phyloP scores from a whole-genome alignment of 2,329 filamentous ascomycete genomes.

The Didymella sp. region DNA sequence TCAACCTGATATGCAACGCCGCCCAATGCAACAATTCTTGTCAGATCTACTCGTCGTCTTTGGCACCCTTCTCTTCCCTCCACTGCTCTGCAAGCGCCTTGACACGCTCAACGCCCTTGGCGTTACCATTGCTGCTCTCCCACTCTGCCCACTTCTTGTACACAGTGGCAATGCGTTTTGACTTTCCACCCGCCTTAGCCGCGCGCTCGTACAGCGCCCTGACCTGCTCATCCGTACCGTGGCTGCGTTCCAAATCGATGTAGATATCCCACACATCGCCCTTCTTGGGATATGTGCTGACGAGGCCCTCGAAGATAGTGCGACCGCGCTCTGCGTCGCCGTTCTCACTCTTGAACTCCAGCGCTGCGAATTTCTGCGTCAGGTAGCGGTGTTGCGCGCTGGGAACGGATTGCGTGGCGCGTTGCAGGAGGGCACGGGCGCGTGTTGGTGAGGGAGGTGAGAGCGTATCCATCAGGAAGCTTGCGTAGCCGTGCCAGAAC shows the following conservation, averaged over 20 bases:
- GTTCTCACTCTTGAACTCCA: slow-evolving; percentile 85
- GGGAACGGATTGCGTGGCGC: slow-evolving; percentile 84
- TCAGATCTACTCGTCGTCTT: slow-evolving; percentile 21
- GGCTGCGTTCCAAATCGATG: slow-evolving; percentile 79
- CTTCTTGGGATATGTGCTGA: slow-evolving; percentile 85
- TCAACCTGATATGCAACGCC: slow-evolving; percentile 16
- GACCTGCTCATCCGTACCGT: slow-evolving; percentile 63
- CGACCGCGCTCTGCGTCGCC: slow-evolving; percentile 90
- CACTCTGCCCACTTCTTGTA: slow-evolving; percentile 93
- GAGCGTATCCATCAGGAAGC: slow-evolving; percentile 82
- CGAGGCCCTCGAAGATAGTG: slow-evolving; percentile 89
- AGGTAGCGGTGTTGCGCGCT: slow-evolving; percentile 72
- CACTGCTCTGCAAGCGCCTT: slow-evolving; percentile 74
- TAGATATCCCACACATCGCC: slow-evolving; percentile 93
- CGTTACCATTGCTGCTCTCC: slow-evolving; percentile 74
- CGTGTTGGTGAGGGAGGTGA: slow-evolving; percentile 76
- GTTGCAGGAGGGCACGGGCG: slow-evolving; percentile 76
- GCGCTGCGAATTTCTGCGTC: slow-evolving; percentile 84
- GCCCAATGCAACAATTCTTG: slow-evolving; percentile 7
- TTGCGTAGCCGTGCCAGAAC: slow-evolving; percentile 94
- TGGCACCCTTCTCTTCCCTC: slow-evolving; percentile 57
- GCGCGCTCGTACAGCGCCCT: slow-evolving; percentile 85
- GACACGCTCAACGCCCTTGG: slow-evolving; percentile 73
- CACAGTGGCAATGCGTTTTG: slow-evolving; percentile 81
- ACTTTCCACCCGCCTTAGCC: slow-evolving; percentile 70